phyloP scores from a whole-genome alignment of 208 protist genomes.

The Tetramitus jugosus region DNA sequence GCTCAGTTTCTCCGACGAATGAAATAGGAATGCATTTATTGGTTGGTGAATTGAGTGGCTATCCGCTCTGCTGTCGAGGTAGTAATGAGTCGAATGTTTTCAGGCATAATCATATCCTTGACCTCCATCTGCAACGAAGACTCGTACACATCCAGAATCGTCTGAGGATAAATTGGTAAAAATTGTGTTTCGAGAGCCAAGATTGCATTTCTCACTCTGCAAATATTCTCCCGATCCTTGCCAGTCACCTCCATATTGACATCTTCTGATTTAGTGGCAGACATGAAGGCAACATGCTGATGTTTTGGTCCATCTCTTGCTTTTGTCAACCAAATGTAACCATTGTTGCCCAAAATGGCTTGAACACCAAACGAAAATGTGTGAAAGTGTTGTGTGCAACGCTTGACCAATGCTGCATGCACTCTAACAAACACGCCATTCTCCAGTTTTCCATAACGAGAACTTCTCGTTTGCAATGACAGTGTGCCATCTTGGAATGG shows the following conservation, averaged over 20 bases:
- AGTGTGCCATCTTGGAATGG: conserved; percentile 74
- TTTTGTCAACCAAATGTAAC: conserved; percentile 8
- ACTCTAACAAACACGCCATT: conserved; percentile 9
- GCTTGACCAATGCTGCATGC: neutral
- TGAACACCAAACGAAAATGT: conserved; percentile 13
- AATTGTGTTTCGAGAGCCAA: neutral
- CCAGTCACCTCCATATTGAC: neutral
- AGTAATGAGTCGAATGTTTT: conserved; percentile 3
- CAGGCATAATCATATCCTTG: neutral
- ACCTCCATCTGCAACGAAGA: neutral
- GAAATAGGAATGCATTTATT: too few relatives aligned
- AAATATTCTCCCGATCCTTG: conserved; percentile 7
- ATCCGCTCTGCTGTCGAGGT: too few relatives aligned
- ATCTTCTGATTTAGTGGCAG: neutral
- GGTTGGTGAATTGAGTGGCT: too few relatives aligned
- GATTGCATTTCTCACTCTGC: conserved; percentile 5
- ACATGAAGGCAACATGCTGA: neutral
- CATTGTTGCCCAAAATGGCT: conserved; percentile 17
- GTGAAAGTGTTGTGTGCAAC: conserved; percentile 2
- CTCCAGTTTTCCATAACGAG: conserved; percentile 30
- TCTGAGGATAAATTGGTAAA: conserved; percentile 14
- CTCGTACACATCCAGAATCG: conserved; percentile 16
- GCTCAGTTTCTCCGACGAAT: too few relatives aligned
- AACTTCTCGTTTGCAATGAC: conserved; percentile 80
- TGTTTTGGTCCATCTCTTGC: neutral